Evolutionary conservation across 108 stramenopile genomes (phyloP), one percentile per base, ranked within the genome.

Genomic region (Thalassiosira profunda): DNA sequence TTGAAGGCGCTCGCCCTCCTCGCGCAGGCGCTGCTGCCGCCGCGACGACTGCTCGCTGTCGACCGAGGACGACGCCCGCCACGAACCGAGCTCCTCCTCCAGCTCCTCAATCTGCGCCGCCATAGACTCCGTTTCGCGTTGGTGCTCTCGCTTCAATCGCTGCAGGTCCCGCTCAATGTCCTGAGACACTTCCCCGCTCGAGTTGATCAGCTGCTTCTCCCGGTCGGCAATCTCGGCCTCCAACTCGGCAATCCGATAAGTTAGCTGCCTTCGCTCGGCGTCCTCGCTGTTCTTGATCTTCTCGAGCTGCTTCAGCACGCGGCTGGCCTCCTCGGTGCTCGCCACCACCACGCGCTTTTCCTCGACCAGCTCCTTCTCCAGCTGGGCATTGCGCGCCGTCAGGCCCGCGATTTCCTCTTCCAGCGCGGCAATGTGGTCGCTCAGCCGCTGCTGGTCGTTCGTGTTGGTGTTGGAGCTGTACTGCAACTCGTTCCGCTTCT

Each of bases 281-380:
- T 76, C 66, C 49, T 76, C 65, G 11, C 58, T 56, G 18, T 24
- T 53, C 45, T 35, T 63, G 14, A 76, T 63, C 36, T 54, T 51
- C 51, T 76, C 67, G 36, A 76, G 36, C 35, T 76, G 65, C 21
- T 61, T 53, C n/a, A 76, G 37, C 0, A 76, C 67, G 5, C 75
- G 57, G 48, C 54, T 68, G 18, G 75, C 75, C 45, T 76, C 58
- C 55, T 76, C 67, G 17, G 75, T 67, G 17, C 57, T 76, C 8
- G 67, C 44, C 25, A 76, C 66, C 3, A 76, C 61, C 9, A 57
- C 15, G 12, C 59, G 49, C 38, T 68, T 76, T 42, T 76, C 67
- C 42, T 76, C 58, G 21, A 68, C 54, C 18, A 76, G 28, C 25
- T 76, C 75, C 45, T 53, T 61, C 42, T 76, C 75, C 67, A 76